These are phyloP conservation scores for Metarhizium rileyi DNA, from an alignment of 2,329 filamentous ascomycete species.

Conservation along the genomic window DNA sequence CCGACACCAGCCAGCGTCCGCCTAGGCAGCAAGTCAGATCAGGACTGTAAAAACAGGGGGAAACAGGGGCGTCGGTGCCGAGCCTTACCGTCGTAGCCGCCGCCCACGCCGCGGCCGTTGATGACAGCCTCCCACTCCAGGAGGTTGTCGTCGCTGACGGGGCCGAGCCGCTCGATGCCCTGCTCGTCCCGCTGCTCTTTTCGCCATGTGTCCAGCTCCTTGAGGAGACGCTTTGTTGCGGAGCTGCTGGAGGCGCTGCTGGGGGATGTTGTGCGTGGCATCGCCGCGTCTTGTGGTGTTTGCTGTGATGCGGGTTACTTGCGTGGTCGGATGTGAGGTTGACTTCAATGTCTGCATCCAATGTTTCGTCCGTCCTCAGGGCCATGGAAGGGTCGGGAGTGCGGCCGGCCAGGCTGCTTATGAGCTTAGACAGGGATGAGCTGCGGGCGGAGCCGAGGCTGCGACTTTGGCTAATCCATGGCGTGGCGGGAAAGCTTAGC, in stretches of 20 bases:
- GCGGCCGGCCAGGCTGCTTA: too few species aligned
- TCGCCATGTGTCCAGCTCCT: slow-evolving; percentile 46
- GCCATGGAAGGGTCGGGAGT: too few species aligned
- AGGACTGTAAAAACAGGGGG: neutral
- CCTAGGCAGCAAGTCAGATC: slow-evolving; percentile 22
- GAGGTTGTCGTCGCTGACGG: slow-evolving; percentile 43
- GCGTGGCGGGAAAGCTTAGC: too few species aligned
- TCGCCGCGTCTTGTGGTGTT: neutral
- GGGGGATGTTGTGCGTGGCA: slow-evolving; percentile 9
- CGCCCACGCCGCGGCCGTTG: slow-evolving; percentile 45
- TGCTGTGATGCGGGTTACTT: too few species aligned
- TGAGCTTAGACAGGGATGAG: slow-evolving; percentile 15
- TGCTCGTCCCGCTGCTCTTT: slow-evolving; percentile 37
- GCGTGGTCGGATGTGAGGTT: too few species aligned
- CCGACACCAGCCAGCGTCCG: slow-evolving; percentile 75
- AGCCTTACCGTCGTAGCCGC: slow-evolving; percentile 45
- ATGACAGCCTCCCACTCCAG: slow-evolving; percentile 51
- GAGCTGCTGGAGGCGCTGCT: slow-evolving; percentile 12
- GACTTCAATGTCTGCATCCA: neutral
- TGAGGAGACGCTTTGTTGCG: slow-evolving; percentile 47
- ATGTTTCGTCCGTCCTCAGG: too few species aligned
- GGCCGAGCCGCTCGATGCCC: slow-evolving; percentile 50
- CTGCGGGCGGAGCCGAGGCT: slow-evolving; percentile 17
- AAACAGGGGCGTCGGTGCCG: neutral
- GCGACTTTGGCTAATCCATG: neutral